Conservation (phyloP, 257 asterid genomes). For the Cordia subcordata region DNA sequence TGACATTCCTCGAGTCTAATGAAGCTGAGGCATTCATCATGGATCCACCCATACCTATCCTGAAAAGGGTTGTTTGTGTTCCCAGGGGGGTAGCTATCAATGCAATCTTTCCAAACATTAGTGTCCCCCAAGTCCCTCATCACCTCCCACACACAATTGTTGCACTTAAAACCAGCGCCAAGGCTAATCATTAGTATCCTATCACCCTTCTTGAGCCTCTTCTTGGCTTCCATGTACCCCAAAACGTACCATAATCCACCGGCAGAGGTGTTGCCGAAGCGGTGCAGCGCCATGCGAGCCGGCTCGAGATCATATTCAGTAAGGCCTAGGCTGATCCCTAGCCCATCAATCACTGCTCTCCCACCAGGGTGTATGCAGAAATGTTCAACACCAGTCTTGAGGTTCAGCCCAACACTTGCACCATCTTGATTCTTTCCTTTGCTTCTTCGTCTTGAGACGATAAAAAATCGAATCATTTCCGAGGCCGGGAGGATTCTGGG, state of each 20-base stretch:
- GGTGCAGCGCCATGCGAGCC: conserved; percentile 49
- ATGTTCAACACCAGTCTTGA: conserved; percentile 43
- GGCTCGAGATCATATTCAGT: conserved; percentile 50
- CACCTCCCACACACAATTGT: conserved; percentile 53
- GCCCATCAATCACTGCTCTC: conserved; percentile 55
- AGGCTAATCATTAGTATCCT: conserved; percentile 43
- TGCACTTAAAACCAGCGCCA: conserved; percentile 59
- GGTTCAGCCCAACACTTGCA: conserved; percentile 17
- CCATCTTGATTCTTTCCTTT: conserved; percentile 5
- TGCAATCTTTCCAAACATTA: conserved; percentile 47
- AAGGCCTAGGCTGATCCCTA: conserved; percentile 35
- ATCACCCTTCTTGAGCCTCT: conserved; percentile 53
- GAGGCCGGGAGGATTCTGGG: conserved; percentile 28
- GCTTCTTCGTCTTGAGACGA: neutral
- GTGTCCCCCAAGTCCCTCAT: conserved; percentile 33
- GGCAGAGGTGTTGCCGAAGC: conserved; percentile 58
- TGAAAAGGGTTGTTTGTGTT: conserved; percentile 28
- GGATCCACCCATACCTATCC: conserved; percentile 42
- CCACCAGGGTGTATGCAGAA: conserved; percentile 70
- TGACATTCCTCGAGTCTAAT: conserved; percentile 16
- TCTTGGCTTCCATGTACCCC: conserved; percentile 63
- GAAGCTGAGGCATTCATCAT: conserved; percentile 35
- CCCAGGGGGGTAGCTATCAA: conserved; percentile 29
- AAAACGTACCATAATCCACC: conserved; percentile 60
- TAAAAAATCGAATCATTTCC: conserved; percentile 15